Evolutionary conservation across 805 yeast genomes (phyloP).

Genomic region (Kuraishia cidri): DNA sequence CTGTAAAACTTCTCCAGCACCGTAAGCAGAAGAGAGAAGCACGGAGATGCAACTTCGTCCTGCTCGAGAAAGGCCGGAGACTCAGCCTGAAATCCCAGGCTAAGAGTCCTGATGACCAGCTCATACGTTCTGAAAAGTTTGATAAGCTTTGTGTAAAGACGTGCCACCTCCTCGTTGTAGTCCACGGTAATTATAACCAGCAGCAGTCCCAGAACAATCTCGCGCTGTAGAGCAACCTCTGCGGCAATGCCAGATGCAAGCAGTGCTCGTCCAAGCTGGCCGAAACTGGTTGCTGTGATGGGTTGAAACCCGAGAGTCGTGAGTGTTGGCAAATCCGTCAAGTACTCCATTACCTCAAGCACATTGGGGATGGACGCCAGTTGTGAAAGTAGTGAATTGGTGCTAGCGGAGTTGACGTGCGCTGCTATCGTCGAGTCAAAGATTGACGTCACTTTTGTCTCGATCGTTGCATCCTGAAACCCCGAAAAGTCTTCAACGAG

Average conservation of each 20-base stretch:
- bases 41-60: neutral
- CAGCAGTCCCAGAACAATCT: constrained; percentile 14
- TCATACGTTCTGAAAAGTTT: constrained; percentile 7
- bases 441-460: constrained; percentile 24
- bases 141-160: constrained; percentile 10
- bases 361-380: constrained; percentile 27
- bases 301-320: constrained; percentile 10
- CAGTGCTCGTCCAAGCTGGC: constrained; percentile 13
- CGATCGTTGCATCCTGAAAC: constrained; percentile 16
- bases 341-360: constrained; percentile 23
- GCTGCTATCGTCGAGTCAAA: constrained; percentile 31
- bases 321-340: constrained; percentile 19
- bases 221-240: constrained; percentile 9
- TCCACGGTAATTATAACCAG: constrained; percentile 21
- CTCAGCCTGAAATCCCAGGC: constrained; percentile 3
- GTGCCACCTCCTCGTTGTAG: constrained; percentile 14
- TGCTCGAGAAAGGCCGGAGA: neutral
- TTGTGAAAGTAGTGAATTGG: constrained; percentile 27
- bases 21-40: neutral
- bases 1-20: constrained; percentile 6
- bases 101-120: constrained; percentile 3
- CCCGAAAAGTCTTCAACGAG: constrained; percentile 24
- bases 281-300: constrained; percentile 11
- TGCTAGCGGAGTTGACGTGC: constrained; percentile 27
- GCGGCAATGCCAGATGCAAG: constrained; percentile 10